Conservation (phyloP, 176 grass and related monocot genomes). For the Urochloa ruziziensis region DNA sequence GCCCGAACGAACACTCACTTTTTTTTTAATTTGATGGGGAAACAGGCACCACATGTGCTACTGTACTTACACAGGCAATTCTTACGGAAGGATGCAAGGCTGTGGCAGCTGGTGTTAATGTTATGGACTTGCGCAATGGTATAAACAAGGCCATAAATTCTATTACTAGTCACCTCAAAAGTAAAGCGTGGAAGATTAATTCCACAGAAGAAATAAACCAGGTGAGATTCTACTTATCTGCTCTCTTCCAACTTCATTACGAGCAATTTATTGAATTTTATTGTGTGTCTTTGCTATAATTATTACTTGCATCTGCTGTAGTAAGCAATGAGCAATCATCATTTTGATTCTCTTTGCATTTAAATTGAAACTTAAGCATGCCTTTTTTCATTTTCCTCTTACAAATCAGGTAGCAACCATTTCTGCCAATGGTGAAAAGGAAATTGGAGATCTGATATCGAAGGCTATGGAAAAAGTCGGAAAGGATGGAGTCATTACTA, state of each 20-base stretch:
- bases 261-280: conserved; percentile 4
- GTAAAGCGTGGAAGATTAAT: conserved; percentile 74
- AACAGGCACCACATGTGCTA: conserved; percentile 95
- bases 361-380: conserved; percentile 12
- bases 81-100: conserved; percentile 87
- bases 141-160: conserved; percentile 78
- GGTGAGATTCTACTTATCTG: conserved; percentile 39
- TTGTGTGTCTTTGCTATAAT: conserved; percentile 19
- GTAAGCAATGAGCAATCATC: neutral
- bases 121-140: conserved; percentile 83
- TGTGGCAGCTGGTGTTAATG: conserved; percentile 75
- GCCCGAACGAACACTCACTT: conserved; percentile 1
- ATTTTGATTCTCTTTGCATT: conserved; percentile 21
- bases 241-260: neutral
- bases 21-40: neutral
- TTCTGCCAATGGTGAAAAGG: conserved; percentile 90
- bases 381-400: conserved; percentile 19
- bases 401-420: conserved; percentile 78
- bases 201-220: conserved; percentile 83
- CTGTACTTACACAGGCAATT: conserved; percentile 89
- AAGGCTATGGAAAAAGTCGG: conserved; percentile 87
- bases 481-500: conserved; percentile 91
- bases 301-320: neutral
- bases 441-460: conserved; percentile 92
- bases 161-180: conserved; percentile 67